A percentile compares a stretch with the other conserved stretches of the same genome.
These are phyloP conservation scores for Coprinopsis sp. DNA, from an alignment of 768 basidiomycete species.

Conservation along the genomic window DNA sequence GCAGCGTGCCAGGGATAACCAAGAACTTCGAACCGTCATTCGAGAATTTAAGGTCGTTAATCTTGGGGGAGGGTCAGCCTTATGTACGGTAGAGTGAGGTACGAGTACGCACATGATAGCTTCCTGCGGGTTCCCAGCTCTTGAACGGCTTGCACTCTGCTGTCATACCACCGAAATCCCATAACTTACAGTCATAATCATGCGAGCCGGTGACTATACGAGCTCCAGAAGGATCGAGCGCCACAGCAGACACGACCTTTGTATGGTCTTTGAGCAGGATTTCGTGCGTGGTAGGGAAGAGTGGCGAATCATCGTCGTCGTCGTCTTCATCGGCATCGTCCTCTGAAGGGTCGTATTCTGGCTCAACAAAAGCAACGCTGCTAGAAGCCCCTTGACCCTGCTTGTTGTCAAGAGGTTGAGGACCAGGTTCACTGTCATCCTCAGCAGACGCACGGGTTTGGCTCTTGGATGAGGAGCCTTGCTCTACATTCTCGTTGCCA, in stretches of 20 bases:
- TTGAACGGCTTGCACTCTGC: slow-evolving; percentile 88
- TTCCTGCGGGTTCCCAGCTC: slow-evolving; percentile 91
- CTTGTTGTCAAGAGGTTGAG: slow-evolving; percentile 21
- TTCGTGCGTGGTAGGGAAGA: slow-evolving; percentile 90
- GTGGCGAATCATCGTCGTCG: slow-evolving; percentile 39
- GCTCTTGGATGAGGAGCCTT: neutral
- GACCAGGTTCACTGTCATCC: slow-evolving; percentile 21
- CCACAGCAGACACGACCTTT: slow-evolving; percentile 90
- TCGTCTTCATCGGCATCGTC: slow-evolving; percentile 45
- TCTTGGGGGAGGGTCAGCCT: slow-evolving; percentile 37
- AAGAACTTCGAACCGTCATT: slow-evolving; percentile 83
- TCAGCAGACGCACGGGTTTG: slow-evolving; percentile 4
- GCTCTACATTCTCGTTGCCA: too few species aligned
- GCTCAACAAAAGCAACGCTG: slow-evolving; percentile 33
- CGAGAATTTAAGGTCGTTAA: slow-evolving; percentile 88
- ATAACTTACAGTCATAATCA: slow-evolving; percentile 97
- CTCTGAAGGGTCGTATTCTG: slow-evolving; percentile 58
- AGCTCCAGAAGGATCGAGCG: slow-evolving; percentile 92
- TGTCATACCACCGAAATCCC: slow-evolving; percentile 99
- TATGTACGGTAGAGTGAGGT: slow-evolving; percentile 4
- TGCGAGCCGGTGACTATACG: slow-evolving; percentile 88
- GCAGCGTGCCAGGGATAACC: slow-evolving; percentile 81
- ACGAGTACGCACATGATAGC: slow-evolving; percentile 69
- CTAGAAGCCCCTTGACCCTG: too few species aligned
- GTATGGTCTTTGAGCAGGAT: slow-evolving; percentile 90